These are phyloP conservation scores for Postia placenta DNA, from an alignment of 768 basidiomycete genomes.

Conservation along the genomic window DNA sequence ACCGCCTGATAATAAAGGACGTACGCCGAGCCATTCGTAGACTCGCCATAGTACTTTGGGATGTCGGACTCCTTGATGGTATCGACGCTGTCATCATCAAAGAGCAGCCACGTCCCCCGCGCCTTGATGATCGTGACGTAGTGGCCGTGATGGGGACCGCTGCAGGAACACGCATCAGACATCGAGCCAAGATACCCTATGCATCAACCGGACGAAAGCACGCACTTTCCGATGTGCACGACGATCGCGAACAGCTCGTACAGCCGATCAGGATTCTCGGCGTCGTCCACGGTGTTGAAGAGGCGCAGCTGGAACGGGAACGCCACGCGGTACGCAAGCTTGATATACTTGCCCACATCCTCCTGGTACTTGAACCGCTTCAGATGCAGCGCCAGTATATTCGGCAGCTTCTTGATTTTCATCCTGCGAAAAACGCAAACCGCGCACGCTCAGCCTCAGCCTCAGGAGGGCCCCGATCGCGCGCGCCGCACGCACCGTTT, in stretches of 20 bases:
- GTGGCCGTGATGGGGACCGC: constrained; percentile 98
- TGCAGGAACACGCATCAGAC: constrained; percentile 25
- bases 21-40: constrained; percentile 82
- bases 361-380: constrained; percentile 99
- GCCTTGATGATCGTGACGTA: constrained; percentile 94
- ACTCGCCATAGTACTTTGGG: constrained; percentile 91
- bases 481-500: constrained; percentile 72
- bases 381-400: constrained; percentile 90
- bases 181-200: background rate
- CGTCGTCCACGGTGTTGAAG: constrained; percentile 96
- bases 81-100: constrained; percentile 93
- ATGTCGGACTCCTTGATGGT: constrained; percentile 87
- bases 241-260: constrained; percentile 96
- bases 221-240: constrained; percentile 95
- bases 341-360: constrained; percentile 83
- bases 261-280: constrained; percentile 83
- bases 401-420: constrained; percentile 97
- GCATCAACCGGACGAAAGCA: constrained; percentile 10
- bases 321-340: constrained; percentile 93
- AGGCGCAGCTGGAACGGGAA: constrained; percentile 93
- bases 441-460: background rate
- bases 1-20: constrained; percentile 95
- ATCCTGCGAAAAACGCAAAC: constrained; percentile 53
- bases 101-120: constrained; percentile 77
- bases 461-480: background rate